Percentiles rank a stretch among this genome's conserved stretches.
These are phyloP conservation scores for Heliamphora exappendiculata DNA, from an alignment of 148 eudicot genomes.

Conservation along the genomic window DNA sequence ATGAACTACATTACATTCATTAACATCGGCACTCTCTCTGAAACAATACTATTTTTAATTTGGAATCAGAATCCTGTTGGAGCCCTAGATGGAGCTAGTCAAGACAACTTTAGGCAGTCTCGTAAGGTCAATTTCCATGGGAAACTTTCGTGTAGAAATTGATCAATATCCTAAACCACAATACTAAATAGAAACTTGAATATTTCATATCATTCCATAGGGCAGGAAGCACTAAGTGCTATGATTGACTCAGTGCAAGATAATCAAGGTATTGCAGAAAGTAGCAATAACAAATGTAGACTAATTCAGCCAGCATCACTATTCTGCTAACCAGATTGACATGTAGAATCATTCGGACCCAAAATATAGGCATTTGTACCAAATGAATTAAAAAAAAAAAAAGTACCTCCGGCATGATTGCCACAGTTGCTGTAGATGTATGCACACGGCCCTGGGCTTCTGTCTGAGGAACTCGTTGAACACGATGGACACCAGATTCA, in stretches of 20 bases:
- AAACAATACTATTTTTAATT: neutral
- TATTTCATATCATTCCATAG: neutral
- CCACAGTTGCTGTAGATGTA: conserved; percentile 97
- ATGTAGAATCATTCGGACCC: neutral
- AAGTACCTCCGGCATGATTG: conserved; percentile 96
- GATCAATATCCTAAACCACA: neutral
- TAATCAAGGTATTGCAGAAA: neutral
- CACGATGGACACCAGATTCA: conserved; percentile 97
- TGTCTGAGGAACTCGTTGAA: conserved; percentile 96
- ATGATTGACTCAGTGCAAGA: neutral
- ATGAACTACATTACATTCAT: neutral
- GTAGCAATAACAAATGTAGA: neutral
- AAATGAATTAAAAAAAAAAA: conserved; percentile 2
- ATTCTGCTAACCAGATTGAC: neutral
- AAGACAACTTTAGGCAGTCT: neutral
- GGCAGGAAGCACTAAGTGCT: neutral
- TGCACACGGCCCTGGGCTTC: conserved; percentile 99
- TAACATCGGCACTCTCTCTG: neutral
- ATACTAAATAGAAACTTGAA: neutral
- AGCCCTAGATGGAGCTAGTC: neutral
- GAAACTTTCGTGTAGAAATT: neutral
- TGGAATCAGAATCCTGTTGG: neutral
- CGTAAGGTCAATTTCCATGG: neutral
- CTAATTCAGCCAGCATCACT: neutral
- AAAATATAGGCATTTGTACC: neutral